Evolutionary conservation across 2,329 filamentous ascomycete genomes (phyloP).

Genomic region (Anisogramma anomala): DNA sequence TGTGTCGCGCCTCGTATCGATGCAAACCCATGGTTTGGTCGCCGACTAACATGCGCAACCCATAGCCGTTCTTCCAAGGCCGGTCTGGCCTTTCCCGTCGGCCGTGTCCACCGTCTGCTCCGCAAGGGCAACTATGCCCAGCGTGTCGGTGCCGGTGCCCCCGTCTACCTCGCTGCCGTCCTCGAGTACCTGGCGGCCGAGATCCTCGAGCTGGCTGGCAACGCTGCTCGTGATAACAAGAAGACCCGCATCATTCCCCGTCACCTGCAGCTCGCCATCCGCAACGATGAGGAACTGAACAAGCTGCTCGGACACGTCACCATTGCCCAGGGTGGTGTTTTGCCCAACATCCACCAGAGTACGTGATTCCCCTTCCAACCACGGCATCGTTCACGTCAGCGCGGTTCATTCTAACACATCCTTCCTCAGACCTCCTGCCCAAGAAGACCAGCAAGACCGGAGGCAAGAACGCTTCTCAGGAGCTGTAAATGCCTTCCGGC

Average conservation of each 20-base stretch:
- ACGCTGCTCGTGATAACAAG: slow-evolving; percentile 99
- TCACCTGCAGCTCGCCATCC: slow-evolving; percentile 97
- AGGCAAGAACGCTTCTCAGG: slow-evolving; percentile 88
- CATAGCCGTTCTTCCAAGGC: slow-evolving; percentile 94
- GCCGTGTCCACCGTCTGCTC: slow-evolving; percentile 97
- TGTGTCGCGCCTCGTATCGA: slow-evolving; percentile 26
- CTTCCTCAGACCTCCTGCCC: slow-evolving; percentile 70
- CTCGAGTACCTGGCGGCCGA: slow-evolving; percentile 98
- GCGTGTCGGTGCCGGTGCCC: slow-evolving; percentile 96
- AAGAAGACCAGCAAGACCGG: slow-evolving; percentile 97
- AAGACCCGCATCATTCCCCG: slow-evolving; percentile 99
- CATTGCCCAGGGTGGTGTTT: slow-evolving; percentile 92
- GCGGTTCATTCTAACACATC: not conserved
- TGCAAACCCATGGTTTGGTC: slow-evolving; percentile 1
- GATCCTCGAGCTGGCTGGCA: slow-evolving; percentile 97
- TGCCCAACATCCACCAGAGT: slow-evolving; percentile 97
- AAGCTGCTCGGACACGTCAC: slow-evolving; percentile 94
- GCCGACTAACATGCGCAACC: slow-evolving; percentile 26
- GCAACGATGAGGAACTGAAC: slow-evolving; percentile 99
- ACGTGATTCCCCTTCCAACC: slow-evolving; percentile 30
- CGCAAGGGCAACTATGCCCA: slow-evolving; percentile 99
- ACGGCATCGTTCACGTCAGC: too few species aligned
- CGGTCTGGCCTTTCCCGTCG: slow-evolving; percentile 95
- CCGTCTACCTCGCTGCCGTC: slow-evolving; percentile 92
- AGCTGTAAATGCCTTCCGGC: slow-evolving; percentile 56